Conservation (phyloP, 1,139 yeast species). For the Geotrichum phurueaensis region DNA sequence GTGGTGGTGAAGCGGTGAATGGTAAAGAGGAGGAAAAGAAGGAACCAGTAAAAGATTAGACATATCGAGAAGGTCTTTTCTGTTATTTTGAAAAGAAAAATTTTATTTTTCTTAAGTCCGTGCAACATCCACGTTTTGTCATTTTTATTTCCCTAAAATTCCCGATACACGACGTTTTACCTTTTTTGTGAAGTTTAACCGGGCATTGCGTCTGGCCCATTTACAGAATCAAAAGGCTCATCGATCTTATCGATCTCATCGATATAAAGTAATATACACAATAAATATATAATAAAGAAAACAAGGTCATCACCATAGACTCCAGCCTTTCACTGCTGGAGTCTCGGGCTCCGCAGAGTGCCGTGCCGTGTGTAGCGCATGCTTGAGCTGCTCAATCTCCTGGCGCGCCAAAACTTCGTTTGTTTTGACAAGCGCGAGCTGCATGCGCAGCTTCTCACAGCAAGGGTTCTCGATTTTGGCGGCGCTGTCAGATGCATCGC, state of each 20-base stretch:
- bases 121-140: not conserved
- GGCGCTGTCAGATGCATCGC: conserved; percentile 9
- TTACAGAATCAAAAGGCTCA: not conserved
- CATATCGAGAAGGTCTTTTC: too few relatives aligned
- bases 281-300: not conserved
- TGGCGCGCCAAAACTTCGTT: conserved; percentile 33
- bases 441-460: conserved; percentile 32
- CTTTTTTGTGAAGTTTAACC: not conserved
- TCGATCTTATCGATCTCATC: too few relatives aligned
- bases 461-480: conserved; percentile 17
- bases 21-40: not conserved
- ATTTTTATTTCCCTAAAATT: not conserved
- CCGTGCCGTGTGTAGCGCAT: conserved; percentile 19
- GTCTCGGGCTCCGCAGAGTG: not conserved
- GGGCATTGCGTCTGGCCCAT: not conserved
- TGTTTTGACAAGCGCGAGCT: conserved; percentile 31
- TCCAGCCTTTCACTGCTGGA: not conserved
- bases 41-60: not conserved
- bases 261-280: not conserved
- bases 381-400: conserved; percentile 31
- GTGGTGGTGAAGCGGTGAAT: not conserved
- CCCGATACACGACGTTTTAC: not conserved
- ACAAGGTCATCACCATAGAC: not conserved
- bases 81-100: too few relatives aligned
- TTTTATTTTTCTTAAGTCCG: not conserved